phyloP scores from a whole-genome alignment of 495 filamentous ascomycete genomes.

The Daldinia childiae region DNA sequence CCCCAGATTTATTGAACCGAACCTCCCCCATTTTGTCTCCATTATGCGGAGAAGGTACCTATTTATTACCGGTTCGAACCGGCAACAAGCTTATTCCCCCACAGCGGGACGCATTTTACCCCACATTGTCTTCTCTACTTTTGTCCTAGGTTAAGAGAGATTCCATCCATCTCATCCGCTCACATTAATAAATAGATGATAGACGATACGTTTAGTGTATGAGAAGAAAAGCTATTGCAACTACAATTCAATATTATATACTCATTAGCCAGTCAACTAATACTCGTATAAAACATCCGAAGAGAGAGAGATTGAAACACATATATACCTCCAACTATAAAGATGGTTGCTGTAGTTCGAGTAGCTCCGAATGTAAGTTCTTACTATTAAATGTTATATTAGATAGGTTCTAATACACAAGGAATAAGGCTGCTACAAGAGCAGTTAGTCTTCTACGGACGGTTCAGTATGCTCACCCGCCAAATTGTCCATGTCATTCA shows the following conservation, averaged over 20 bases:
- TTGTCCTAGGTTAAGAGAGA: constrained; percentile 3
- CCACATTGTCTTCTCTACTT: constrained; percentile 28
- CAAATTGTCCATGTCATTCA: constrained; percentile 90
- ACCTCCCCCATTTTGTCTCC: not conserved
- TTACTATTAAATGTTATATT: not conserved
- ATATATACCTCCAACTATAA: constrained; percentile 8
- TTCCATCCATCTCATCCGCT: not conserved
- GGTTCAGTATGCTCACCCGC: constrained; percentile 89
- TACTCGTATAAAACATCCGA: not conserved
- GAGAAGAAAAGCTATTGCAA: not conserved
- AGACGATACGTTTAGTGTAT: not conserved
- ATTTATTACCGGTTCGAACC: constrained; percentile 29
- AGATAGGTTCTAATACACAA: constrained; percentile 29
- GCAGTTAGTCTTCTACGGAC: constrained; percentile 87
- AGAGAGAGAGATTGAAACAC: too few species aligned
- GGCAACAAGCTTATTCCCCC: constrained; percentile 24
- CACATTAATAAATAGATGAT: not conserved
- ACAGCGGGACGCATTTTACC: constrained; percentile 34
- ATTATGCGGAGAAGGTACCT: constrained; percentile 23
- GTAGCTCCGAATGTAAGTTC: constrained; percentile 63
- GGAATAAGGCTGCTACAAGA: constrained; percentile 69
- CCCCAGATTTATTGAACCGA: not conserved
- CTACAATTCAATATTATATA: not conserved
- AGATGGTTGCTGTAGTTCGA: constrained; percentile 66
- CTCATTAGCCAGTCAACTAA: not conserved